Percentiles rank a stretch among this genome's conserved stretches.
These are phyloP conservation scores for Verticillium longisporum DNA, from an alignment of 2,329 filamentous ascomycete genomes.

Conservation along the genomic window DNA sequence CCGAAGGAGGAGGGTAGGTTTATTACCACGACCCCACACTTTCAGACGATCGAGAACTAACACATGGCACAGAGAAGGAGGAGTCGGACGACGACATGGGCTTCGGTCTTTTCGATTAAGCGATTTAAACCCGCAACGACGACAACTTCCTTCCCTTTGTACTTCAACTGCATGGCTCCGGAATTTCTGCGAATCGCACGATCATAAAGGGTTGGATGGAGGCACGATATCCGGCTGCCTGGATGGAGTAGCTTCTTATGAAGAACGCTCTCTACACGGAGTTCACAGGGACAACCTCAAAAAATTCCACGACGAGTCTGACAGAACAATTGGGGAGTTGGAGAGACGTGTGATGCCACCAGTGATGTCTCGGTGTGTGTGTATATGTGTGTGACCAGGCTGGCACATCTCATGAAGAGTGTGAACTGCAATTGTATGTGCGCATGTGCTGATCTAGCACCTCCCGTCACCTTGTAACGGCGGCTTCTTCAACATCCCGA, in stretches of 20 bases:
- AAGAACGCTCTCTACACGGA: slow-evolving; percentile 32
- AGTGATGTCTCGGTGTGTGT: too few relatives aligned
- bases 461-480: not conserved
- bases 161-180: slow-evolving; percentile 49
- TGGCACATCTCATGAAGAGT: not conserved
- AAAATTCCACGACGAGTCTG: slow-evolving; percentile 7
- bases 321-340: not conserved
- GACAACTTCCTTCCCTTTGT: slow-evolving; percentile 43
- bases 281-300: slow-evolving; percentile 20
- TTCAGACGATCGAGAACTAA: slow-evolving; percentile 22
- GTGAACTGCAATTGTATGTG: not conserved
- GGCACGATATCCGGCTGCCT: slow-evolving; percentile 39
- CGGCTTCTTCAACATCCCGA: not conserved
- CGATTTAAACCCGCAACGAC: slow-evolving; percentile 26
- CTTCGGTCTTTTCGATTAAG: slow-evolving; percentile 97
- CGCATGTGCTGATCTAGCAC: not conserved
- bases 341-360: not conserved
- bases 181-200: slow-evolving; percentile 40
- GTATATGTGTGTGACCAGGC: not conserved
- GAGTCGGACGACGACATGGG: slow-evolving; percentile 98
- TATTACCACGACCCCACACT: not conserved
- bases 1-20: slow-evolving; percentile 67
- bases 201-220: slow-evolving; percentile 42
- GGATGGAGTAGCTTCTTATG: slow-evolving; percentile 37
- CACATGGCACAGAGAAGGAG: slow-evolving; percentile 68